These are phyloP conservation scores for Crithidia bombi DNA, from an alignment of 208 protist genomes.

Conservation along the genomic window DNA sequence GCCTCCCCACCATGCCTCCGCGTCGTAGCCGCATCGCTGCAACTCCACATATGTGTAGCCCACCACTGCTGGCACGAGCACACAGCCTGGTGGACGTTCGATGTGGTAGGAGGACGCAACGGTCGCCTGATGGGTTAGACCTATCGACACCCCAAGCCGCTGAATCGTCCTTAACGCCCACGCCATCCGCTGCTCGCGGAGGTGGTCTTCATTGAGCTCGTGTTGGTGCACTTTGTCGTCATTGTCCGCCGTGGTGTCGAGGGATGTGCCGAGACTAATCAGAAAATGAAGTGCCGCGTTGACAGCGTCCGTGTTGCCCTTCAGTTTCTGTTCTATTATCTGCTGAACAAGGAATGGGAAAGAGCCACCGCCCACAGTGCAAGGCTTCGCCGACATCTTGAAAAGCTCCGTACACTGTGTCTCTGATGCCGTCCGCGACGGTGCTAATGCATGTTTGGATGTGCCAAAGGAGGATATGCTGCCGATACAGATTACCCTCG, in stretches of 20 bases:
- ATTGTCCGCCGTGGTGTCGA: neutral
- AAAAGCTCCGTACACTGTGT: neutral
- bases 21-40: constrained; percentile 15
- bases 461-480: neutral
- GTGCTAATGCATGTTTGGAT: too few relatives aligned
- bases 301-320: neutral
- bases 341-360: constrained; percentile 16
- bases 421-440: neutral
- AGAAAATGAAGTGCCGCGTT: constrained; percentile 13
- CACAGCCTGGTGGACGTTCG: constrained; percentile 12
- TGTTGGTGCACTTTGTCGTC: neutral
- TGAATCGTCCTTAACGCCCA: neutral
- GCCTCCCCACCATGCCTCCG: constrained; percentile 21
- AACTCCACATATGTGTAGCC: constrained; percentile 22
- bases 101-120: neutral
- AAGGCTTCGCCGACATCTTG: neutral
- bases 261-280: constrained; percentile 1
- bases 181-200: neutral
- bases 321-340: neutral
- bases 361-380: constrained; percentile 8
- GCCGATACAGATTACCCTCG: too few relatives aligned
- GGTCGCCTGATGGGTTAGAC: neutral
- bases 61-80: constrained; percentile 11
- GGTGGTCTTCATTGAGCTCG: neutral
- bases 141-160: neutral